These are phyloP conservation scores for Aspergillus mulundensis DNA, from an alignment of 495 filamentous ascomycete genomes.

Conservation along the genomic window DNA sequence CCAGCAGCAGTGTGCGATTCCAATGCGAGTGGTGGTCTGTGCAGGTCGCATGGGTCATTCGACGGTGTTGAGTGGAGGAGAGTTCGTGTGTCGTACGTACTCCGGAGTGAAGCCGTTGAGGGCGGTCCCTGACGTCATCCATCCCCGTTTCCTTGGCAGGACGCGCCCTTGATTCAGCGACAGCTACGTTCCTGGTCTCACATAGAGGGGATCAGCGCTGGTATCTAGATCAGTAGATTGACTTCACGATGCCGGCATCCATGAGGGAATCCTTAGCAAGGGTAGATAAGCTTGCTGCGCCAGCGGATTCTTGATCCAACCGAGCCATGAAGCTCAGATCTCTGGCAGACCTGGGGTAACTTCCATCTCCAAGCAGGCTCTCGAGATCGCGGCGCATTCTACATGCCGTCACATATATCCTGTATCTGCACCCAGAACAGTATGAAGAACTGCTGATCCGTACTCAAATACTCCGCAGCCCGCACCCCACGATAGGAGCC, in stretches of 20 bases:
- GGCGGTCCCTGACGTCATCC: background rate
- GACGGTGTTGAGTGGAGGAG: background rate
- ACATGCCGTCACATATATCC: background rate
- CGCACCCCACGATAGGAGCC: background rate
- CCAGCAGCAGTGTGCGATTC: constrained; percentile 9
- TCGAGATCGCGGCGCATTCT: background rate
- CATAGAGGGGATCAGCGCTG: background rate
- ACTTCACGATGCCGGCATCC: background rate
- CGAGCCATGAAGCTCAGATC: background rate
- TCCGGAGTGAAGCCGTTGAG: background rate
- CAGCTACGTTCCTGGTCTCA: background rate
- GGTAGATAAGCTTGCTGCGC: background rate
- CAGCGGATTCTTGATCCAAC: background rate
- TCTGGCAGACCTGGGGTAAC: background rate
- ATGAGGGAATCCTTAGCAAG: background rate
- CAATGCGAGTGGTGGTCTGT: background rate
- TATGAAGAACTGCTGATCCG: background rate
- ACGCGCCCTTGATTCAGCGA: background rate
- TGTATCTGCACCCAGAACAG: background rate
- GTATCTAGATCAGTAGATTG: background rate
- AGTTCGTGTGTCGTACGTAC: background rate
- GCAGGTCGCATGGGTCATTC: background rate
- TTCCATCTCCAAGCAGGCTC: background rate
- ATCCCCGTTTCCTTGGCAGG: background rate
- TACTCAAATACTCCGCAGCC: background rate